phyloP scores from a whole-genome alignment of 1,284 basidiomycete genomes.

The Irpex sp. region DNA sequence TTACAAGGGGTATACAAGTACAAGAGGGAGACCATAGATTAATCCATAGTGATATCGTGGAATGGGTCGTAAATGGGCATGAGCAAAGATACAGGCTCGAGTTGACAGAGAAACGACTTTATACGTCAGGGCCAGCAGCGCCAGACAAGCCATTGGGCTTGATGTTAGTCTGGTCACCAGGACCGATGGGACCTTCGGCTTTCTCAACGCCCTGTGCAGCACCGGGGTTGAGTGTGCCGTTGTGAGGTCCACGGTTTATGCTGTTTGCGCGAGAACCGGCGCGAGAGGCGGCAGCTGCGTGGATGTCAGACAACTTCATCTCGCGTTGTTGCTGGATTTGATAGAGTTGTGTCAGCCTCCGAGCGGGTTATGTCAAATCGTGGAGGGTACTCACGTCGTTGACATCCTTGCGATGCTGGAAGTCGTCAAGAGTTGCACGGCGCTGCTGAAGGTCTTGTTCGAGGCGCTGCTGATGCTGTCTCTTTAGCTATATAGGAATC shows the following conservation, averaged over 20 bases:
- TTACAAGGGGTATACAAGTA: background rate
- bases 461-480: constrained; percentile 24
- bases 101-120: background rate
- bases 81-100: background rate
- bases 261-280: constrained; percentile 13
- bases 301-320: constrained; percentile 25
- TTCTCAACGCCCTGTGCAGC: constrained; percentile 5
- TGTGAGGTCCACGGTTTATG: constrained; percentile 9
- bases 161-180: background rate
- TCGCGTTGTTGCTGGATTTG: constrained; percentile 22
- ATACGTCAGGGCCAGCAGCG: background rate
- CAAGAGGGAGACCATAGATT: background rate
- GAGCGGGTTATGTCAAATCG: background rate
- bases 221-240: constrained; percentile 6
- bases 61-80: background rate
- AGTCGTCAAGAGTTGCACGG: constrained; percentile 21
- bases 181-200: constrained; percentile 5
- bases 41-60: background rate
- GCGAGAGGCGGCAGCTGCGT: constrained; percentile 21
- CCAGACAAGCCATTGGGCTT: background rate
- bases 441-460: constrained; percentile 25
- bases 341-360: background rate
- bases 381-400: constrained; percentile 23
- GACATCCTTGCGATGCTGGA: constrained; percentile 25
- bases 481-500: constrained; percentile 21